phyloP scores from a whole-genome alignment of 345 rosid genomes.

The Euphorbia pulcherrima region DNA sequence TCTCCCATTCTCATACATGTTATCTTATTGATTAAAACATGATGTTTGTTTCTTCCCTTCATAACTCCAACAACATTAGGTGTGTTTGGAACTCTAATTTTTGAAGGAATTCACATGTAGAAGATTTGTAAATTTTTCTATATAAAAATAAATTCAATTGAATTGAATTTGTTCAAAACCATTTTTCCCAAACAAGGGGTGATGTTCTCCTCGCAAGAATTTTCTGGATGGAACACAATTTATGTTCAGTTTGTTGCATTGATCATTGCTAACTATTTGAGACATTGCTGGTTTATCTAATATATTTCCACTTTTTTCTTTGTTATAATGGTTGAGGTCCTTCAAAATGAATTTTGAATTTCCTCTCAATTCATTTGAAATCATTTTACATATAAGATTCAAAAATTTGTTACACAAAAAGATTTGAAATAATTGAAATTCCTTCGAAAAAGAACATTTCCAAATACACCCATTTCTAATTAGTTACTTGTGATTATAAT shows the following conservation, averaged over 20 bases:
- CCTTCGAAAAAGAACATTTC: too few species aligned
- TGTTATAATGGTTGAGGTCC: background rate
- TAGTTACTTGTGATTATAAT: slow-evolving; percentile 3
- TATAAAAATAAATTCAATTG: too few species aligned
- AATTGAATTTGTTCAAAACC: too few species aligned
- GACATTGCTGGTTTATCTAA: background rate
- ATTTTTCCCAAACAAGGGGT: too few species aligned
- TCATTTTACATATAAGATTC: too few species aligned
- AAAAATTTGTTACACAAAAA: too few species aligned
- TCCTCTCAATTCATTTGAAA: too few species aligned
- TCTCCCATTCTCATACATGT: background rate
- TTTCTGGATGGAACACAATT: background rate
- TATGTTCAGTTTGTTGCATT: background rate
- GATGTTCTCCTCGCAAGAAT: background rate
- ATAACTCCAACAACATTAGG: background rate
- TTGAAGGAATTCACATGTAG: too few species aligned
- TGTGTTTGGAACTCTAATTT: background rate
- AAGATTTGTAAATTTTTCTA: too few species aligned
- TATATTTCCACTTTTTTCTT: background rate
- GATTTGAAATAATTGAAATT: too few species aligned
- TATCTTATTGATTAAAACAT: background rate
- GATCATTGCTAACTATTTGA: background rate
- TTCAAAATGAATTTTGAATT: too few species aligned
- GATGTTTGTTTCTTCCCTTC: background rate
- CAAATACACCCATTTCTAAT: background rate